Percentiles rank a stretch among this genome's conserved stretches.
Conservation (phyloP, 2,329 filamentous ascomycete species). For the Clathrospora elynae region DNA sequence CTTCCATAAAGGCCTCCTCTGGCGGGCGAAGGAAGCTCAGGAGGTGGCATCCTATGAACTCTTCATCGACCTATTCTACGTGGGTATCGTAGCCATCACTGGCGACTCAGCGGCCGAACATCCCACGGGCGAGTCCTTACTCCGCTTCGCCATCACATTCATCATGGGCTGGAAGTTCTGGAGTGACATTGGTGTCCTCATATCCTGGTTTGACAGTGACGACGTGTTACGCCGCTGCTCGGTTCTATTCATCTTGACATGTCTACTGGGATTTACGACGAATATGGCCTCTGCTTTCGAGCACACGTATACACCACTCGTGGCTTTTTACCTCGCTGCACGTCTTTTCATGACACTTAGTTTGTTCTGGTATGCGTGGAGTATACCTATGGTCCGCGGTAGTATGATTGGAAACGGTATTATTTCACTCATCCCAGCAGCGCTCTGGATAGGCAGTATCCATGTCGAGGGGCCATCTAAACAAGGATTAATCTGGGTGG, state of each 20-base stretch:
- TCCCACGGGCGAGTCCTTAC: slow-evolving; percentile 60
- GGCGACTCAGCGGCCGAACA: slow-evolving; percentile 65
- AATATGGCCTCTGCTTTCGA: slow-evolving; percentile 63
- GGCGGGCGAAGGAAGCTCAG: slow-evolving; percentile 63
- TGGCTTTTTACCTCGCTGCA: slow-evolving; percentile 64
- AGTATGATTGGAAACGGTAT: slow-evolving; percentile 59
- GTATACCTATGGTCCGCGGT: slow-evolving; percentile 63
- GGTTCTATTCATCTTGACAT: slow-evolving; percentile 66
- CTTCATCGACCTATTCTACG: slow-evolving; percentile 67
- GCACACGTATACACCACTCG: slow-evolving; percentile 62
- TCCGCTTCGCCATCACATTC: slow-evolving; percentile 66
- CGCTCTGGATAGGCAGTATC: slow-evolving; percentile 65
- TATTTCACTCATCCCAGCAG: slow-evolving; percentile 54
- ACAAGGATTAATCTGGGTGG: slow-evolving; percentile 62
- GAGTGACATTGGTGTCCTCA: slow-evolving; percentile 62
- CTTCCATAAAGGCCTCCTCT: slow-evolving; percentile 68
- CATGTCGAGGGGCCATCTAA: slow-evolving; percentile 61
- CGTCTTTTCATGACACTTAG: slow-evolving; percentile 60
- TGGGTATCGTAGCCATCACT: slow-evolving; percentile 67
- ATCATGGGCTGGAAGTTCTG: slow-evolving; percentile 69
- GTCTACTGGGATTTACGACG: slow-evolving; percentile 66
- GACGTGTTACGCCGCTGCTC: slow-evolving; percentile 64
- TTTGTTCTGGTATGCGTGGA: slow-evolving; percentile 53
- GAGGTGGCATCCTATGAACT: slow-evolving; percentile 68
- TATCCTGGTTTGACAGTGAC: slow-evolving; percentile 67